Evolutionary conservation across 2,329 filamentous ascomycete species (phyloP).

Genomic region (Colletotrichum sp.): DNA sequence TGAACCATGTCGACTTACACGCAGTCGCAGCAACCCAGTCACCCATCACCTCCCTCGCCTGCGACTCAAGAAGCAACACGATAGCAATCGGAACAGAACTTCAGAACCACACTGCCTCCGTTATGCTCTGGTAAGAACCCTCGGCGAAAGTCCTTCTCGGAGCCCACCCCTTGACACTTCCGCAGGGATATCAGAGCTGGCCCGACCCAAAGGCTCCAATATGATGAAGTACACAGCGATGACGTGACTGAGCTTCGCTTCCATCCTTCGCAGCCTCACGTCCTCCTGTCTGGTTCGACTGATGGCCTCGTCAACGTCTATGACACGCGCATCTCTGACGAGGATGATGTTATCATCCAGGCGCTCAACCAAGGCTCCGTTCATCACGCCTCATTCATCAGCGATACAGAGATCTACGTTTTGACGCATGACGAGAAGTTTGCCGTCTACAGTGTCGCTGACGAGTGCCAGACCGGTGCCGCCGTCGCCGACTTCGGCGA

Average conservation of each 20-base stretch:
- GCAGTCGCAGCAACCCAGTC: slow-evolving; percentile 42
- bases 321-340: slow-evolving; percentile 71
- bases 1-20: slow-evolving; percentile 20
- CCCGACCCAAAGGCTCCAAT: slow-evolving; percentile 53
- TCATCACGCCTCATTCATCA: slow-evolving; percentile 76
- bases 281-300: slow-evolving; percentile 78
- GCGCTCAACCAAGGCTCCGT: slow-evolving; percentile 80
- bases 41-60: slow-evolving; percentile 70
- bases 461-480: slow-evolving; percentile 64
- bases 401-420: slow-evolving; percentile 68
- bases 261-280: slow-evolving; percentile 62
- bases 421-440: slow-evolving; percentile 81
- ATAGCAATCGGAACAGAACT: slow-evolving; percentile 78
- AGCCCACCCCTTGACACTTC: slow-evolving; percentile 15
- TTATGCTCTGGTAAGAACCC: slow-evolving; percentile 62
- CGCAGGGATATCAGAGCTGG: slow-evolving; percentile 62
- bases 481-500: slow-evolving; percentile 69
- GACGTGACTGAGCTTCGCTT: slow-evolving; percentile 67
- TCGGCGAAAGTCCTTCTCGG: not conserved
- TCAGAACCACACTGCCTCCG: slow-evolving; percentile 64
- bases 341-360: slow-evolving; percentile 79
- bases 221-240: slow-evolving; percentile 71
- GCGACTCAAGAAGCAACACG: slow-evolving; percentile 58
- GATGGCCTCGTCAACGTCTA: slow-evolving; percentile 82
- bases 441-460: slow-evolving; percentile 73